Percentiles rank a stretch among this genome's conserved stretches.
Evolutionary conservation across 768 basidiomycete species (phyloP).

Genomic region (Mycena chlorophos): DNA sequence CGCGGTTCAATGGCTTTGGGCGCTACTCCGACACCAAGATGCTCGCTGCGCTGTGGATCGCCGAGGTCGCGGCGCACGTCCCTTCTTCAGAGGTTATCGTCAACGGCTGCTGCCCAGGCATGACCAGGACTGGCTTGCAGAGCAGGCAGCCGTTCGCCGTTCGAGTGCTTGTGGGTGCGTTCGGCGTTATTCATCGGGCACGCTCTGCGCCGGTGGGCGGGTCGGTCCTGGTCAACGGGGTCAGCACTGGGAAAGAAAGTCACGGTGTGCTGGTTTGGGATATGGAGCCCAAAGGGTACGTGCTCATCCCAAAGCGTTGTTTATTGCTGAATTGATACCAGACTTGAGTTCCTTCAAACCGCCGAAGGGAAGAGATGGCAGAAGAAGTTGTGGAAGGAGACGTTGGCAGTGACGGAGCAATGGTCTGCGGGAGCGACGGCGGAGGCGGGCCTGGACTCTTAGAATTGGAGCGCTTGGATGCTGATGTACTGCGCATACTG

Average conservation of each 20-base stretch:
- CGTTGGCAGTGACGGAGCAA: too few species aligned
- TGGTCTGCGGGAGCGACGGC: too few species aligned
- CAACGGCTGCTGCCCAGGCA: conserved; percentile 24
- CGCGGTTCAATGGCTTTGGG: not conserved
- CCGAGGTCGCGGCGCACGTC: conserved; percentile 14
- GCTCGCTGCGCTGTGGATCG: conserved; percentile 18
- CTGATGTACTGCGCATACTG: too few species aligned
- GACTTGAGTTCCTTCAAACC: too few species aligned
- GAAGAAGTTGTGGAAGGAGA: too few species aligned
- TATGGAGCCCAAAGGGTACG: conserved; percentile 7
- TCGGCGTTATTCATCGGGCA: conserved; percentile 3
- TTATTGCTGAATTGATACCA: too few species aligned
- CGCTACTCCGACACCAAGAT: conserved; percentile 22
- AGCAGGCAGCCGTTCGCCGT: conserved; percentile 5
- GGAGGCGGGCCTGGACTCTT: too few species aligned
- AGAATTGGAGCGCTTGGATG: too few species aligned
- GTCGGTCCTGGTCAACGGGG: conserved; percentile 15
- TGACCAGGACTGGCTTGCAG: conserved; percentile 16
- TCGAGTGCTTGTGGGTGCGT: not conserved
- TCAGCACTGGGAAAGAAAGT: conserved; percentile 12
- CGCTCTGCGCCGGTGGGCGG: conserved; percentile 19
- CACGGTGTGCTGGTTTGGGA: conserved; percentile 21
- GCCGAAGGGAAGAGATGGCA: too few species aligned
- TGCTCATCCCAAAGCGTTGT: too few species aligned
- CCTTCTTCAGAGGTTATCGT: conserved; percentile 21